Base-by-base conservation (phyloP, 306 rosid species). In the Medicago ruthenica region DNA sequence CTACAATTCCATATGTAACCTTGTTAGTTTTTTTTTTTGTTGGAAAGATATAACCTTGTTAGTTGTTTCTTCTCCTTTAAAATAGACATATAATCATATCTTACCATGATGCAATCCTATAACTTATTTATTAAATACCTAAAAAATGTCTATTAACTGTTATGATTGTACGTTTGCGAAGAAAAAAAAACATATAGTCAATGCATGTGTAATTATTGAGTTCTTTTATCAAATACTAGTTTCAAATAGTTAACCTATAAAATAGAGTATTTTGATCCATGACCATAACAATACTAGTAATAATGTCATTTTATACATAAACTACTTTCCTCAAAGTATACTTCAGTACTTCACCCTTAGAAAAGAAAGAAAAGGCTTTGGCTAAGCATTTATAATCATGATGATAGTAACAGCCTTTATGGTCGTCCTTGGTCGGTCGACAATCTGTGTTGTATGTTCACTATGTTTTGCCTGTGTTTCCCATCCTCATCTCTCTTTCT, bases 341-440 rank as follows among this genome's bases (percentile, higher is more conserved):
- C 53, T 21, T 59, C 45, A 61, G 14, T 40, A 45, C 53, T 21
- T 59, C 45, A 61, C 1, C 47, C 61, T 27, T 45, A 8, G 53
- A 37, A 36, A 34, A 27, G 22, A 53, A 77, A 64, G 37, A 61
- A 72, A 71, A 78, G 71, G 54, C 73, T 53, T 74, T 74, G 68
- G 86, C 82, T 68, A 77, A 82, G 86, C 76, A 53, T 82, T 87
- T 53, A 2, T 78, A 75, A 83, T 88, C 81, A 87, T 91, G 85
- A 93, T 89, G 92, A 85, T 83, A 83, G 76, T 79, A 86, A 86
- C 87, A 80, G 88, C 83, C 88, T 87, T 86, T 89, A 88, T 81
- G 20, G 58, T 67, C 82, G 93, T 82, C 89, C 71, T 89, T 86
- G 94, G 91, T 91, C 87, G 96, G 97, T 91, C 88, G 92, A 93